Base-by-base conservation (phyloP, 495 filamentous ascomycete species). In the Aspergillus leporis region DNA sequence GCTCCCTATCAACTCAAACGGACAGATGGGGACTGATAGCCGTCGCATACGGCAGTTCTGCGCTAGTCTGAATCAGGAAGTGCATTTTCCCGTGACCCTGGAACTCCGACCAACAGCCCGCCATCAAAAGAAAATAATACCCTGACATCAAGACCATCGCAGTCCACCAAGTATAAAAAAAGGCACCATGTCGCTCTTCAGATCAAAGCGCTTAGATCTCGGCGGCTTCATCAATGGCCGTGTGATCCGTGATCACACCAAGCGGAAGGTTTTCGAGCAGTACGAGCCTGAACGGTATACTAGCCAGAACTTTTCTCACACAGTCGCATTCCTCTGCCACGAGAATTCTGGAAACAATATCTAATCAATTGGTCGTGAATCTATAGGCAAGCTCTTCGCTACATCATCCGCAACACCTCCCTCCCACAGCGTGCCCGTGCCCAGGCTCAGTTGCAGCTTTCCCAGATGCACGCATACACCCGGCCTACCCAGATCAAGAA, bases 391-490 rank as follows among this genome's bases (percentile, higher is more conserved):
- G 94, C 95, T 28, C 88, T 98, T 50, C 90, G 94, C 63, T 97
- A 96, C 75, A 85, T 95, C 62, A 88, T 96, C 73, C 91, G 89
- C 70, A 98, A 98, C 74, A 93, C 92, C 25, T 87, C 84, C 10
- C 87, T 98, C 19, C 87, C 92, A 7, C 78, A 84, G 50, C 86
- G 93, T 61, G 85, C 85, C 23, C 87, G 94, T 61, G 92, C 90
- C 54, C 88, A 92, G 70, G 94, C 95, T 40, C 93, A 97, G 78
- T 81, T 98, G 28, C 86, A 97, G 74, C 83, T 98, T 51, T 86
- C 90, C 10, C 86, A 92, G 74, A 98, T 97, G 95, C 90, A 97
- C 75, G 81, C 83, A 80, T 96, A 97, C 74, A 98, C 95, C 14
- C 83, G 92, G 48, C 83, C 89, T 25, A 97, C 94, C 51, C 92